Evolutionary conservation across 768 basidiomycete species (phyloP), one percentile per base, ranked within the genome.

Genomic region (Russula sp.): DNA sequence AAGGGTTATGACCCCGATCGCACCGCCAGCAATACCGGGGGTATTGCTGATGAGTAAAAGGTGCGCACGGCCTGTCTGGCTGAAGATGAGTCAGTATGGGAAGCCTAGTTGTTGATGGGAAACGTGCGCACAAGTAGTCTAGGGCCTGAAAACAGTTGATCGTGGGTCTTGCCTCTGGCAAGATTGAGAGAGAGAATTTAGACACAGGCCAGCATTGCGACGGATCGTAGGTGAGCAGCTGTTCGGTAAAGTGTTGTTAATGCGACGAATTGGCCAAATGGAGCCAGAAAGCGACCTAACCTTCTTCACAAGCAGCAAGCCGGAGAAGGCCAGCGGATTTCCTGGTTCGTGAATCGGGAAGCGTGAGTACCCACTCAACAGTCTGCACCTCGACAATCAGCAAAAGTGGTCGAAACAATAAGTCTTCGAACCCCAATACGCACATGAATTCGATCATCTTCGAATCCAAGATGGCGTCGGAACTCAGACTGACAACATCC

Each of bases 91-190:
- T 25, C 32, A 45, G 56, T 18, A n/a, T 13, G 51, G 14, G 47
- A 29, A 13, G 29, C 32, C 18, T 1, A 18, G 39, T 22, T 34
- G 9, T 4, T 38, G 10, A 16, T 5, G 34, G 14, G 13, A 20
- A 48, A 16, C 3, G 36, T n/a, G 69, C 82, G 41, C 68, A 90
- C 89, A 91, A 95, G 70, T 94, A 96, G 71, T 97, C 93, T 48
- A 98, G 74, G 0, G 93, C 93, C 71, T 98, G 93, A 77, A 97
- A 93, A 69, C 90, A 97, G 68, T 92, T 95, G 70, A 97, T 95
- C 10, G 82, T 80, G 0, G 93, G 92, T 45, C 78, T 77, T 5
- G 94, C 94, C 74, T 98, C 96, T 0, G 96, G 96, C 14, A 98
- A 73, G 32, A 96, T 87, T 0, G 89, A 85, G 0, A 98, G 79